Percentiles rank a stretch among this genome's conserved stretches.
These are phyloP conservation scores for Monilinia fructigena DNA, from an alignment of 2,329 filamentous ascomycete species.

Conservation along the genomic window DNA sequence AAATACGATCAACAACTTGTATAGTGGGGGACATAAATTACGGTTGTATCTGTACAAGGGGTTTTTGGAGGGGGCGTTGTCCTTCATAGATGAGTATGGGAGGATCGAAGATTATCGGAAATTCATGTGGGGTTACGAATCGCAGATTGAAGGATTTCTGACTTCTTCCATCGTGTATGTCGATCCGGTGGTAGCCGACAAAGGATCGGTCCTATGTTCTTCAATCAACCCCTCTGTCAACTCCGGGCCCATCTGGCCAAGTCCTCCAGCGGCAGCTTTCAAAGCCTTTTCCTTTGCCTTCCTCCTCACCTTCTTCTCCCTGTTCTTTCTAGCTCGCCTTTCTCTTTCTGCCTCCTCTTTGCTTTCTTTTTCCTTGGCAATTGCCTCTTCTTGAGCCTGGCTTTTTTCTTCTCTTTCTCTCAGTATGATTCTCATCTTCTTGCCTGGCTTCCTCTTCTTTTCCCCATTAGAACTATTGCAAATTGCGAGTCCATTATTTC, in stretches of 20 bases:
- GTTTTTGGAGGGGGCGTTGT: background rate
- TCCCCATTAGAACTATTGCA: constrained; percentile 18
- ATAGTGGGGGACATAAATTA: constrained; percentile 9
- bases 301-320: constrained; percentile 58
- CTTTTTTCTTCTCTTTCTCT: constrained; percentile 45
- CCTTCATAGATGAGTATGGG: constrained; percentile 17
- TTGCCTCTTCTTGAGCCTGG: constrained; percentile 41
- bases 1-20: background rate
- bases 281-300: constrained; percentile 57
- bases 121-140: constrained; percentile 1
- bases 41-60: constrained; percentile 19
- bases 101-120: constrained; percentile 7
- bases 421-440: constrained; percentile 56
- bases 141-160: constrained; percentile 19
- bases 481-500: constrained; percentile 21
- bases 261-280: constrained; percentile 42
- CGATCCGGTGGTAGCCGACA: constrained; percentile 18
- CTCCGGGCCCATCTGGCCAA: constrained; percentile 5
- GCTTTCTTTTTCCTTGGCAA: constrained; percentile 44
- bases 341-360: constrained; percentile 59
- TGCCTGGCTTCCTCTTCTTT: constrained; percentile 52
- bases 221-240: constrained; percentile 20
- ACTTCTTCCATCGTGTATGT: constrained; percentile 15
- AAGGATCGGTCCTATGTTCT: background rate
- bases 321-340: constrained; percentile 62